phyloP scores from a whole-genome alignment of 225 moss, liverwort and hornwort species.

The Neckera pumila region DNA sequence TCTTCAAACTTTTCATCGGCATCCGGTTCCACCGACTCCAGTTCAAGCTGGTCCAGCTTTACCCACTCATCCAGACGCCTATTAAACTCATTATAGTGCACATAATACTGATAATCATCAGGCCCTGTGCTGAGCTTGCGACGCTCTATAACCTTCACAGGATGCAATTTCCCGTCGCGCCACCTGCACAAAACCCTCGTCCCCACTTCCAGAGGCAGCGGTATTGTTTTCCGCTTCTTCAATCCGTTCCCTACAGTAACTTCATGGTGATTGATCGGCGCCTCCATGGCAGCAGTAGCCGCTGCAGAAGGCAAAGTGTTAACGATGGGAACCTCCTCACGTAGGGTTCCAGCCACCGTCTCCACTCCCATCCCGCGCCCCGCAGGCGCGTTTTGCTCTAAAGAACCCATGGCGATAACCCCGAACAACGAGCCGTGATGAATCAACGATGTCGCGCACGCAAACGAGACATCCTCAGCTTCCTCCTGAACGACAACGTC shows the following conservation, averaged over 20 bases:
- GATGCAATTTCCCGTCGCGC: constrained; percentile 90
- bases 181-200: constrained; percentile 77
- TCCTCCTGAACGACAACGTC: neutral
- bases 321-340: constrained; percentile 18
- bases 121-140: constrained; percentile 73
- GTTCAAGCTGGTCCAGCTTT: constrained; percentile 84
- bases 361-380: constrained; percentile 42
- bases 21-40: constrained; percentile 88
- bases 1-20: constrained; percentile 96
- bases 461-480: neutral
- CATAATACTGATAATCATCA: constrained; percentile 91
- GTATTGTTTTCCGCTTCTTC: constrained; percentile 25
- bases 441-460: neutral
- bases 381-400: constrained; percentile 38
- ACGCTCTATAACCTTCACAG: constrained; percentile 94
- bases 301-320: constrained; percentile 1
- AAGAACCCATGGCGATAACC: constrained; percentile 13
- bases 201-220: constrained; percentile 79
- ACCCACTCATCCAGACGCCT: constrained; percentile 94
- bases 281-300: neutral
- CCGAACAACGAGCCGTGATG: neutral
- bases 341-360: constrained; percentile 22
- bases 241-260: neutral
- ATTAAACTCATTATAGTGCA: constrained; percentile 90
- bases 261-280: neutral